A percentile compares a stretch with the other conserved stretches of the same genome.
Conservation (phyloP, 805 yeast genomes). For the Clavispora fructus region DNA sequence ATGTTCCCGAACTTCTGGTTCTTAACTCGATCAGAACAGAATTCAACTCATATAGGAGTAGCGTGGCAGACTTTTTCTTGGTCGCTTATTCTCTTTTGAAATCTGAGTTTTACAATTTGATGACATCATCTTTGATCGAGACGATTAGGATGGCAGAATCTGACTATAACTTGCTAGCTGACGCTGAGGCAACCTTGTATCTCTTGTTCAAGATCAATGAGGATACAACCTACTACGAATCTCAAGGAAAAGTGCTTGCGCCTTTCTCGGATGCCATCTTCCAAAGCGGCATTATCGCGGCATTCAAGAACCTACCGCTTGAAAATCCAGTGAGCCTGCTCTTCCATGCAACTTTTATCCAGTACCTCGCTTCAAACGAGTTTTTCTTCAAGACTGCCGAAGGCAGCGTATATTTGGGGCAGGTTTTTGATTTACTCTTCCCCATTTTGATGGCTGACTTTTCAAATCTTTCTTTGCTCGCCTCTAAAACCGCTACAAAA, state of each 20-base stretch:
- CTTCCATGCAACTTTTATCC: constrained; percentile 18
- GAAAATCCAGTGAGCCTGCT: constrained; percentile 4
- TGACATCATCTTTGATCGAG: constrained; percentile 32
- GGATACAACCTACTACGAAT: constrained; percentile 38
- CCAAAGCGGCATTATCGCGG: constrained; percentile 16
- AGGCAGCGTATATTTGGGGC: constrained; percentile 43
- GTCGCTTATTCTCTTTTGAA: constrained; percentile 64
- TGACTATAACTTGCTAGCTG: constrained; percentile 19
- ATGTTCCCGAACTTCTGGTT: constrained; percentile 32
- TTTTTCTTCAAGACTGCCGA: constrained; percentile 48
- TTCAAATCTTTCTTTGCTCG: constrained; percentile 39
- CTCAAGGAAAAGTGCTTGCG: constrained; percentile 19
- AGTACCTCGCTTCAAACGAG: constrained; percentile 48
- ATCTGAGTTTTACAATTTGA: constrained; percentile 38
- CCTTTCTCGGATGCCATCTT: constrained; percentile 24
- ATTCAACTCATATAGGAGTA: constrained; percentile 64
- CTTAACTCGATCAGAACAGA: constrained; percentile 41
- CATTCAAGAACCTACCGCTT: constrained; percentile 9
- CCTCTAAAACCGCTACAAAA: constrained; percentile 50
- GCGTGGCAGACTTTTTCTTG: constrained; percentile 74
- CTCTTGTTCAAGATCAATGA: constrained; percentile 53
- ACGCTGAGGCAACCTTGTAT: constrained; percentile 59
- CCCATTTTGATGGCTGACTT: constrained; percentile 28
- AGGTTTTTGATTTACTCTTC: constrained; percentile 54
- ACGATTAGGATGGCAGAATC: constrained; percentile 8